These are phyloP conservation scores for Cairneyella variabilis DNA, from an alignment of 495 filamentous ascomycete genomes.

Conservation along the genomic window DNA sequence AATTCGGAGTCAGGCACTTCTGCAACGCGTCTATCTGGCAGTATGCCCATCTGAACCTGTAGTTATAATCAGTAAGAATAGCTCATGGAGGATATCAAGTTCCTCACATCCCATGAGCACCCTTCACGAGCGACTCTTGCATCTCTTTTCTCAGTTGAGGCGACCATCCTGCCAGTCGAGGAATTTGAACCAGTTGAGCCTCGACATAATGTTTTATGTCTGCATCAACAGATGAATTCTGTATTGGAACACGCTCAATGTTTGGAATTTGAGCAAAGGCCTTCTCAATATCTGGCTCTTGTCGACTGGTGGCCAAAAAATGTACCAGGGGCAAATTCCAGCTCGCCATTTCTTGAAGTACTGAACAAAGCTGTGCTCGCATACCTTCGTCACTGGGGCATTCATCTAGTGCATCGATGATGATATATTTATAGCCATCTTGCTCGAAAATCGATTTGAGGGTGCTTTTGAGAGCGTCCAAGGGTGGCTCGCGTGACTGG, in stretches of 20 bases:
- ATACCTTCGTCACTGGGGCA: background rate
- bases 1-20: conserved; percentile 23
- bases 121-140: background rate
- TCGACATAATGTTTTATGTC: background rate
- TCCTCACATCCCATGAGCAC: conserved; percentile 12
- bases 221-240: background rate
- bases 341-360: background rate
- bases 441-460: conserved; percentile 2
- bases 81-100: background rate
- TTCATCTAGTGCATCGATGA: conserved; percentile 18
- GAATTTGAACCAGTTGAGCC: background rate
- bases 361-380: background rate
- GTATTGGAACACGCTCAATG: background rate
- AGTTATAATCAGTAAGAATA: background rate
- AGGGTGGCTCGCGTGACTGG: background rate
- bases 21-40: conserved; percentile 33
- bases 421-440: conserved; percentile 7
- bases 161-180: background rate
- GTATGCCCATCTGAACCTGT: conserved; percentile 34
- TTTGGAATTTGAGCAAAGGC: background rate
- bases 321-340: conserved; percentile 10
- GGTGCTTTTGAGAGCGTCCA: background rate
- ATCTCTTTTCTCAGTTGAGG: conserved; percentile 4
- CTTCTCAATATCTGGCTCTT: conserved; percentile 19
- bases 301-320: conserved; percentile 24